Evolutionary conservation across 1,139 yeast genomes (phyloP), one percentile per base, ranked within the genome.

Genomic region (Candida sanyaensis): DNA sequence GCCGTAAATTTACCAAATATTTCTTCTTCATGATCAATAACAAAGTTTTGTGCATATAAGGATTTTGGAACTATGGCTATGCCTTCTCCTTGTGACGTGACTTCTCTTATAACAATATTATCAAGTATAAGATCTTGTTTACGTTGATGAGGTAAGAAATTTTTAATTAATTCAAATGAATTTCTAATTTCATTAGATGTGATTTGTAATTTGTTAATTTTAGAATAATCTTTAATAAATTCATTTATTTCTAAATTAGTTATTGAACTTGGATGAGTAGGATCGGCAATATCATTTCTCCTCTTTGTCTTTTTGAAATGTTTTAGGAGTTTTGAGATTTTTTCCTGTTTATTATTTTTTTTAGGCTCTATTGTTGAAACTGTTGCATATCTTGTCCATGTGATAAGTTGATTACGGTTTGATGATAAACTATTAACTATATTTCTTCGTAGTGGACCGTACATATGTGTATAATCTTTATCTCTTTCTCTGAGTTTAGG

Each of bases 21-120:
- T 10, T 54, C 28, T 30, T 30, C 57, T 1, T 50, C 55, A 4
- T 48, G 53, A 11, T 57, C 55, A 2, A 50, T 50, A 0, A 48
- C 31, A 28, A 50, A 54, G 4, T 56, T 55, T 4, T 55, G 44
- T 2, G 60, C 62, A 46, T 68, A 68, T 47, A 49, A 46, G 1
- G 58, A 45, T 50, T 68, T 63, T 5, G 69, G 63, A 1, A 73
- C 54, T 7, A 75, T 44, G 0, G 68, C 79, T 3, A 75, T 42
- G 0, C 80, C 80, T 24, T 65, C 68, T 0, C 78, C 80, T 45
- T 68, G 72, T 0, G 66, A 54, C 0, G 76, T 62, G 24, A 64
- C 64, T 40, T 66, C 64, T 2, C 60, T 44, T 1, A 75, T 61
- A 11, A 60, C 63, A 1, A 73, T 62, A 10, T 55, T 54, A 1